Conservation (phyloP, 148 eudicot genomes). For the Amaranthus palmeri region DNA sequence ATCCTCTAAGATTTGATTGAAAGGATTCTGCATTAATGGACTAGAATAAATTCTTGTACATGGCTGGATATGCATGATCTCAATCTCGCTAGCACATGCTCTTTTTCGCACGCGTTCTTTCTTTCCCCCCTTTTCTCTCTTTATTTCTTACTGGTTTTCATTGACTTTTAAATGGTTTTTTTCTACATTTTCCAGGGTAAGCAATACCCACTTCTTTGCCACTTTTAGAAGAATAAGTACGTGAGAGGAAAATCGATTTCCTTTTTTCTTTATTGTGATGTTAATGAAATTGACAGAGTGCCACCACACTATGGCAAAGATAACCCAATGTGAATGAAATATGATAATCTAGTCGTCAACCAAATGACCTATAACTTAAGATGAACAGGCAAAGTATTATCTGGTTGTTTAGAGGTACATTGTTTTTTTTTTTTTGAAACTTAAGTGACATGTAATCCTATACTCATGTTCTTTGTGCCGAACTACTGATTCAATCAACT, state of each 20-base stretch:
- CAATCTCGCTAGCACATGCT: neutral
- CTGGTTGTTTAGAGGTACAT: too few species aligned
- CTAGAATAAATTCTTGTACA: constrained; percentile 8
- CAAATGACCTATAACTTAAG: neutral
- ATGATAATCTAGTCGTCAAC: neutral
- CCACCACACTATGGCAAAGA: neutral
- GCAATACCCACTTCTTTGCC: neutral
- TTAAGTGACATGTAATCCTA: neutral
- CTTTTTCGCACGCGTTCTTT: too few species aligned
- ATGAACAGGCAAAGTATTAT: neutral
- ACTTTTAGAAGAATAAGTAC: neutral
- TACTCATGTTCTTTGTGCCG: neutral
- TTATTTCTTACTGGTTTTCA: neutral
- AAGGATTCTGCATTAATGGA: constrained; percentile 7
- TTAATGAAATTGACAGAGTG: neutral
- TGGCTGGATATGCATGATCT: neutral
- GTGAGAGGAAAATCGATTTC: neutral
- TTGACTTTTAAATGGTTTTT: neutral
- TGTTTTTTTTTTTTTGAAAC: too few species aligned
- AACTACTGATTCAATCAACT: neutral
- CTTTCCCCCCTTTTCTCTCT: too few species aligned
- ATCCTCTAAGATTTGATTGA: constrained; percentile 10
- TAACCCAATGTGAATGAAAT: neutral
- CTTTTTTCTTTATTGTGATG: neutral
- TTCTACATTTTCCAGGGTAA: neutral